Evolutionary conservation across 495 filamentous ascomycete genomes (phyloP).

Genomic region (Aspergillus diversus): DNA sequence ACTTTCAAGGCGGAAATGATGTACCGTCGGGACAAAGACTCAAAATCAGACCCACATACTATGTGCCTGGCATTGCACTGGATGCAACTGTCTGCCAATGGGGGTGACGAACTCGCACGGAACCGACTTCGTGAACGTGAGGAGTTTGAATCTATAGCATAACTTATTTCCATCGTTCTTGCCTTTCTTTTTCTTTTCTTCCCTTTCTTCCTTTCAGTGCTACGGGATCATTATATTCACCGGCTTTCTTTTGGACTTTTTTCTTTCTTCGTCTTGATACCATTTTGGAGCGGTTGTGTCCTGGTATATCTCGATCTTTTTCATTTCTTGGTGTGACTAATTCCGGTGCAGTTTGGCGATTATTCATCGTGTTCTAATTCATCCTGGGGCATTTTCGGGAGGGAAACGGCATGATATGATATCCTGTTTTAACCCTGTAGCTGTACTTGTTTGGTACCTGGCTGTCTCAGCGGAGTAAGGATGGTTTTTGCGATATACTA

Average conservation of each 20-base stretch:
- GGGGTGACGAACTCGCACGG: conserved; percentile 85
- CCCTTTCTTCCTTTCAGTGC: conserved; percentile 8
- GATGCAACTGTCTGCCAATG: conserved; percentile 90
- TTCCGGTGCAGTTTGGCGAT: conserved; percentile 21
- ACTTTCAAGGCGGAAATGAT: conserved; percentile 91
- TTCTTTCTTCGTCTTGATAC: conserved; percentile 28
- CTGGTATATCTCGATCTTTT: conserved; percentile 18
- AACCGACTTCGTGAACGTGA: conserved; percentile 79
- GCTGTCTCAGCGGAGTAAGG: conserved; percentile 10
- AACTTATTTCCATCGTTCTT: conserved; percentile 22
- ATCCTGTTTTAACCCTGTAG: conserved; percentile 16
- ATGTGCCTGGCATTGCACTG: conserved; percentile 98
- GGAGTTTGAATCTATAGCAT: conserved; percentile 59
- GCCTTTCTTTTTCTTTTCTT: conserved; percentile 17
- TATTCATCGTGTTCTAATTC: conserved; percentile 15
- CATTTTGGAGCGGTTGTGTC: conserved; percentile 26
- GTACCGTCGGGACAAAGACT: conserved; percentile 58
- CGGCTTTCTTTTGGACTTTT: conserved; percentile 20
- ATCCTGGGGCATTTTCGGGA: background rate
- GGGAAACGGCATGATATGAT: background rate
- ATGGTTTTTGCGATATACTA: conserved; percentile 17
- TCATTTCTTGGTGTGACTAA: conserved; percentile 19
- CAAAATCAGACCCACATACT: conserved; percentile 76
- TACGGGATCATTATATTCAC: background rate
- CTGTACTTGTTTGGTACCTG: conserved; percentile 13